These are phyloP conservation scores for Rosa persica DNA, from an alignment of 306 rosid genomes.

Conservation along the genomic window DNA sequence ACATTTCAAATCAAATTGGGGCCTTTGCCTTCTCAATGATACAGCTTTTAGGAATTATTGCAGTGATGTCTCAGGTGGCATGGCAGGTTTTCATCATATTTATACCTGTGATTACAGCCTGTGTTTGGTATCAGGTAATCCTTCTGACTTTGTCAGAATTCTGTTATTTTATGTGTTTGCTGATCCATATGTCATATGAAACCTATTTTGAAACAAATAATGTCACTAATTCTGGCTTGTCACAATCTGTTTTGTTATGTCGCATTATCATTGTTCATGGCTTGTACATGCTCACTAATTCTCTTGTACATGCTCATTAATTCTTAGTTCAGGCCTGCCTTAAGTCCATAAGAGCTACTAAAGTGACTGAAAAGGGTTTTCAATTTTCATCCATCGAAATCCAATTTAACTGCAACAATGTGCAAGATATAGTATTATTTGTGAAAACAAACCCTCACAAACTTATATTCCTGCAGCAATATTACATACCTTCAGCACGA, in stretches of 20 bases:
- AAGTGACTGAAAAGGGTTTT: too few relatives aligned
- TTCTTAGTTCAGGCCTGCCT: neutral
- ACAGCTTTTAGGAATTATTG: slow-evolving; percentile 71
- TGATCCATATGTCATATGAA: neutral
- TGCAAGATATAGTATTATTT: neutral
- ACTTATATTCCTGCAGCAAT: slow-evolving; percentile 50
- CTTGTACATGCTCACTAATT: neutral
- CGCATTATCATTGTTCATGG: neutral
- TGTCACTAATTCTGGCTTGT: neutral
- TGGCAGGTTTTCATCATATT: slow-evolving; percentile 81
- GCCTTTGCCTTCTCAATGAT: slow-evolving; percentile 49
- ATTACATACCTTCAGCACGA: slow-evolving; percentile 64
- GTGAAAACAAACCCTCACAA: slow-evolving; percentile 7
- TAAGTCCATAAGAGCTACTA: too few relatives aligned
- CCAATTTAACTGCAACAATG: neutral
- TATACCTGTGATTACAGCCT: slow-evolving; percentile 56
- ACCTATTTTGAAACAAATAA: neutral
- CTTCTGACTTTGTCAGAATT: slow-evolving; percentile 13
- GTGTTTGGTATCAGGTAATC: slow-evolving; percentile 79
- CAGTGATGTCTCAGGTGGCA: slow-evolving; percentile 79
- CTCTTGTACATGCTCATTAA: neutral
- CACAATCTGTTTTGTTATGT: neutral
- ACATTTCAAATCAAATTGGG: slow-evolving; percentile 43
- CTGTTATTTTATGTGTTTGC: slow-evolving; percentile 6
- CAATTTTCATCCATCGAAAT: neutral